Evolutionary conservation across 2,329 filamentous ascomycete genomes (phyloP).

Genomic region (Dendryphion nanum): DNA sequence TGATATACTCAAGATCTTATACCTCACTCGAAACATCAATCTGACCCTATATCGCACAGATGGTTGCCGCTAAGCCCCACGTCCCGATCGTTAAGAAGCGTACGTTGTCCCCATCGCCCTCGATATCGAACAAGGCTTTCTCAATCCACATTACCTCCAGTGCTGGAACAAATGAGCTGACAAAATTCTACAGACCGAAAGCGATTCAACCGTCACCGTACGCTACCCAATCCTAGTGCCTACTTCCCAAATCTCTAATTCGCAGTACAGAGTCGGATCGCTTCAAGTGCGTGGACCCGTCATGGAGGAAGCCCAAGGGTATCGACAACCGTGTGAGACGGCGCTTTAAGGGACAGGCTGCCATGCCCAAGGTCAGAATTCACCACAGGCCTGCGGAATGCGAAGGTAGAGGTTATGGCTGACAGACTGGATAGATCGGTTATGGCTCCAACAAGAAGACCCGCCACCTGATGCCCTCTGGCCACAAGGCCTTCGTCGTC

Average conservation of each 20-base stretch:
- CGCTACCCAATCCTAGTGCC: too few species aligned
- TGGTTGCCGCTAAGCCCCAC: slow-evolving; percentile 99
- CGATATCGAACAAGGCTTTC: slow-evolving; percentile 2
- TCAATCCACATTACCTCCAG: not conserved
- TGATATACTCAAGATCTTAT: not conserved
- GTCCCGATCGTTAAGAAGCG: slow-evolving; percentile 99
- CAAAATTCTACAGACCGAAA: slow-evolving; percentile 68
- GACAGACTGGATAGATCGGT: slow-evolving; percentile 68
- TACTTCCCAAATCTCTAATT: too few species aligned
- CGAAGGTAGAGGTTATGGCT: slow-evolving; percentile 1
- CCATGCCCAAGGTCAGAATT: slow-evolving; percentile 99
- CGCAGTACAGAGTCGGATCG: too few species aligned
- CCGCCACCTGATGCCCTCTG: slow-evolving; percentile 96
- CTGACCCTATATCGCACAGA: slow-evolving; percentile 52
- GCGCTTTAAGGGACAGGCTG: slow-evolving; percentile 93
- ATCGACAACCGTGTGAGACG: slow-evolving; percentile 98
- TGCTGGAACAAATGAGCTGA: slow-evolving; percentile 32
- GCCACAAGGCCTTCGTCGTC: slow-evolving; percentile 99
- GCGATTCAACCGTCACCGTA: slow-evolving; percentile 96
- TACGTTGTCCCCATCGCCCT: slow-evolving; percentile 57
- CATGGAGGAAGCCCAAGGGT: slow-evolving; percentile 99
- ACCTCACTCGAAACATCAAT: too few species aligned
- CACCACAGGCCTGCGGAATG: too few species aligned
- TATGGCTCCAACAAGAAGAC: slow-evolving; percentile 99
- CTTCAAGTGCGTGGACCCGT: slow-evolving; percentile 86